Base-by-base conservation (phyloP, 352 stramenopile species). In the Phytophthora chlamydospora region DNA sequence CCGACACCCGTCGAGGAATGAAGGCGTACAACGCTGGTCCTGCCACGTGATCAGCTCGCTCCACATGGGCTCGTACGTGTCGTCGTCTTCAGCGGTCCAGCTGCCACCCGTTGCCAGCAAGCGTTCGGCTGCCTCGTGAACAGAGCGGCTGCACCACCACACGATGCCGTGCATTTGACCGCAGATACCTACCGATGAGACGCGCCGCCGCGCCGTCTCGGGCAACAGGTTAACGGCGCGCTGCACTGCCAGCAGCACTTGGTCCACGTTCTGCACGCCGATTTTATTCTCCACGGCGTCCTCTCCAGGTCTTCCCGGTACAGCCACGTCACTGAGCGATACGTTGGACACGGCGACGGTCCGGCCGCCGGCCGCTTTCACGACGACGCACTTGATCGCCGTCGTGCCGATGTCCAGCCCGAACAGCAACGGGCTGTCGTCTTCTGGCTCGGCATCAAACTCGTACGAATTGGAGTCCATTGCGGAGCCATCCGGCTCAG, bases 161-260 rank as follows among this genome's bases (percentile, higher is more conserved):
- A 93, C 65, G 43, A 95, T 93, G 6, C 86, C 86, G 44, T 95
- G 86, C 86, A 95, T 95, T 84, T 95, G 85, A 36, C 85, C 85
- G 33, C 86, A 95, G 55, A 95, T 83, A 4, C 80, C 81, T 32
- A 95, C 56, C 0, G 73, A 81, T 19, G 49, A 48, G 17, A 88
- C 38, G 16, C 65, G 58, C 21, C 41, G 35, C 24, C 76, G 49
- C 31, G 54, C 31, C 19, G 58, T 42, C 19, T 36, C 51, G 1
- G 78, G 75, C 11, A 91, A 52, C 61, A 60, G 40, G 5, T 34
- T 43, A 17, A 90, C 51, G 2, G 68, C 76, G 5, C 29, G 45
- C n/a, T 69, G 62, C 10, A 86, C 76, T 39, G 80, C 74, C n/a
- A 58, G 27, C 14, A 91, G 46, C 24, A 90, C 50, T 10, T 77